Conservation (phyloP, 139 green algal genomes). For the Picochlorum sp. region DNA sequence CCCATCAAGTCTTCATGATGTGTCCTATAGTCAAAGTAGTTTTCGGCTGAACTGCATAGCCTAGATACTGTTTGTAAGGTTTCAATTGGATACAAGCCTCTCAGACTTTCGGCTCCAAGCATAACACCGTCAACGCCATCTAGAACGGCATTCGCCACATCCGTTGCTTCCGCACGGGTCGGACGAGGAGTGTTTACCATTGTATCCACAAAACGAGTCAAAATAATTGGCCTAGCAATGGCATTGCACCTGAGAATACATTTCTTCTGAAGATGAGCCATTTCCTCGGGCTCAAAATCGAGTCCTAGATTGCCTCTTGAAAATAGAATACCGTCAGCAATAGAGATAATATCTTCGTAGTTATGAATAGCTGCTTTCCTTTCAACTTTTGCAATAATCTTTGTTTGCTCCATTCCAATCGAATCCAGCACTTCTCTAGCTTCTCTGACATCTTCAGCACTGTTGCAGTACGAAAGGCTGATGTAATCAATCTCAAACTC, state of each 20-base stretch:
- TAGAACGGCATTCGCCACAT: slow-evolving; percentile 90
- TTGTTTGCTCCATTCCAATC: slow-evolving; percentile 33
- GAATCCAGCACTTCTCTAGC: slow-evolving; percentile 32
- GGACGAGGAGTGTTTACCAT: slow-evolving; percentile 51
- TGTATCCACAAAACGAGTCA: slow-evolving; percentile 84
- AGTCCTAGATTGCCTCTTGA: slow-evolving; percentile 76
- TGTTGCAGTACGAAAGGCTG: slow-evolving; percentile 58
- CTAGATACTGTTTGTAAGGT: slow-evolving; percentile 20
- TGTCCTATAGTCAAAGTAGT: slow-evolving; percentile 33
- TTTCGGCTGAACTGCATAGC: slow-evolving; percentile 12
- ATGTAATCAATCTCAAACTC: slow-evolving; percentile 83
- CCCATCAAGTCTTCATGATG: slow-evolving; percentile 22
- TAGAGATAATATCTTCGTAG: slow-evolving; percentile 52
- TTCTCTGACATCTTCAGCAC: slow-evolving; percentile 27
- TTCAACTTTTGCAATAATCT: slow-evolving; percentile 78
- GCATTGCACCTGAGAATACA: slow-evolving; percentile 32
- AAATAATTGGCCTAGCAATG: slow-evolving; percentile 67
- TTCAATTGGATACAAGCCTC: slow-evolving; percentile 36
- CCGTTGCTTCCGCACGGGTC: slow-evolving; percentile 65
- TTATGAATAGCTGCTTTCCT: slow-evolving; percentile 26
- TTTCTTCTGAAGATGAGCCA: slow-evolving; percentile 44
- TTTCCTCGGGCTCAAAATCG: slow-evolving; percentile 62
- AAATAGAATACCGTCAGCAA: slow-evolving; percentile 62
- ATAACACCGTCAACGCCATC: slow-evolving; percentile 65
- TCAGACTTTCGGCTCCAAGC: slow-evolving; percentile 79